A percentile compares a stretch with the other conserved stretches of the same genome.
Evolutionary conservation across 768 basidiomycete genomes (phyloP).

Genomic region (Psilocybe cyanescens): DNA sequence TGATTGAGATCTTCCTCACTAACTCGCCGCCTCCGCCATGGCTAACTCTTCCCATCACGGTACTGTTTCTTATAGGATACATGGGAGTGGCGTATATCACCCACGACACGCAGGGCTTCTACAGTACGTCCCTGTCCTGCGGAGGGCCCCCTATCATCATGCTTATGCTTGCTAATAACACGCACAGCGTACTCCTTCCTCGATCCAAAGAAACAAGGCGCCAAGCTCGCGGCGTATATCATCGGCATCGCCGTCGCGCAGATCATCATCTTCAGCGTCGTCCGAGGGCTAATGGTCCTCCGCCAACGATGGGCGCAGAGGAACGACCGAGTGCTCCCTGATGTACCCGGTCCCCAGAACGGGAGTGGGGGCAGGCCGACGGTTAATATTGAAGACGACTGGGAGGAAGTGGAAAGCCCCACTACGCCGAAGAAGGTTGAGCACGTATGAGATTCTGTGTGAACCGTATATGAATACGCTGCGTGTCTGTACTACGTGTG

Average conservation of each 20-base stretch:
- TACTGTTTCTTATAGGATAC: conserved; percentile 58
- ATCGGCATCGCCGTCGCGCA: conserved; percentile 59
- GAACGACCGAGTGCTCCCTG: conserved; percentile 13
- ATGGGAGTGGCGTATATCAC: conserved; percentile 75
- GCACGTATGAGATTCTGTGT: neutral
- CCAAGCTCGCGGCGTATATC: conserved; percentile 61
- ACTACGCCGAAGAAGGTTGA: neutral
- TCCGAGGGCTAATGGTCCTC: conserved; percentile 42
- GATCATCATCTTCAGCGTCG: conserved; percentile 52
- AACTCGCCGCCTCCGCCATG: conserved; percentile 56
- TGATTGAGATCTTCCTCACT: conserved; percentile 62
- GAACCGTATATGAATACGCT: neutral
- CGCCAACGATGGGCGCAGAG: conserved; percentile 34
- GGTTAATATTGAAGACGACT: conserved; percentile 37
- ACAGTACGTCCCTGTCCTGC: conserved; percentile 47
- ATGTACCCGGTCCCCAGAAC: neutral
- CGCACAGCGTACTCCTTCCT: conserved; percentile 67
- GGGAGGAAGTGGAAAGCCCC: conserved; percentile 43
- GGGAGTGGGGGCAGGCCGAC: conserved; percentile 9
- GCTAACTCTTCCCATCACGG: conserved; percentile 46
- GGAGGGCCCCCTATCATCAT: neutral
- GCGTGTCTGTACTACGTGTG: neutral
- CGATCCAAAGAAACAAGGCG: conserved; percentile 47
- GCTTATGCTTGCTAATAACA: conserved; percentile 2
- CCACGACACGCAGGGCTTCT: conserved; percentile 60